A percentile compares a stretch with the other conserved stretches of the same genome.
These are phyloP conservation scores for Endotrypanum monterogeii DNA, from an alignment of 208 protist genomes.

Conservation along the genomic window DNA sequence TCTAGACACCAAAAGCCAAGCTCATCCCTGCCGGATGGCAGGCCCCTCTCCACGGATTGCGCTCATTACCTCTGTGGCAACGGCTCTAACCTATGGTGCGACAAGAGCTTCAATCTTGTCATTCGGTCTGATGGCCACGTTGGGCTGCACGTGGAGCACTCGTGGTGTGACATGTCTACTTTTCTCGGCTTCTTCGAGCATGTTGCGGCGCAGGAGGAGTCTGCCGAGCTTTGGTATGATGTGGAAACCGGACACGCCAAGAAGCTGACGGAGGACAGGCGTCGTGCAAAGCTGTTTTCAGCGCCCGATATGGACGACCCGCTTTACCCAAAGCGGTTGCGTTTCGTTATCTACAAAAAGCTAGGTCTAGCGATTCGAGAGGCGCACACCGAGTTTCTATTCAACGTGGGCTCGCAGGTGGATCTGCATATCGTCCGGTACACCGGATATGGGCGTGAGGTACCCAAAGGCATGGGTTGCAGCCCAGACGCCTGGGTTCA, in stretches of 20 bases:
- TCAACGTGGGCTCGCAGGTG: constrained; percentile 47
- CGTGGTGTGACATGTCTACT: constrained; percentile 73
- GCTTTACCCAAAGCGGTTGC: constrained; percentile 51
- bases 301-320: constrained; percentile 21
- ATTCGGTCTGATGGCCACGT: constrained; percentile 51
- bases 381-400: constrained; percentile 43
- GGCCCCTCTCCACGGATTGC: constrained; percentile 37
- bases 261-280: constrained; percentile 40
- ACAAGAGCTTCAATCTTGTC: constrained; percentile 86
- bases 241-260: constrained; percentile 42
- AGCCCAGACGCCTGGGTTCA: constrained; percentile 80
- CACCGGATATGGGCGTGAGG: constrained; percentile 44
- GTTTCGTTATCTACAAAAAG: constrained; percentile 65
- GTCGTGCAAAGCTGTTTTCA: constrained; percentile 14
- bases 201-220: constrained; percentile 53
- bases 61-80: constrained; percentile 65
- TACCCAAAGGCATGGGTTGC: constrained; percentile 45
- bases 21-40: constrained; percentile 15
- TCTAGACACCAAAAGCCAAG: constrained; percentile 6
- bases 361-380: constrained; percentile 42
- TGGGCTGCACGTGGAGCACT: constrained; percentile 82
- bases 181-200: constrained; percentile 65
- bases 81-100: constrained; percentile 73
- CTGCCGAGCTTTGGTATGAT: constrained; percentile 46
- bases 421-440: constrained; percentile 64